A percentile compares a stretch with the other conserved stretches of the same genome.
Evolutionary conservation across 495 filamentous ascomycete species (phyloP).

Genomic region (Cenococcum geophilum): DNA sequence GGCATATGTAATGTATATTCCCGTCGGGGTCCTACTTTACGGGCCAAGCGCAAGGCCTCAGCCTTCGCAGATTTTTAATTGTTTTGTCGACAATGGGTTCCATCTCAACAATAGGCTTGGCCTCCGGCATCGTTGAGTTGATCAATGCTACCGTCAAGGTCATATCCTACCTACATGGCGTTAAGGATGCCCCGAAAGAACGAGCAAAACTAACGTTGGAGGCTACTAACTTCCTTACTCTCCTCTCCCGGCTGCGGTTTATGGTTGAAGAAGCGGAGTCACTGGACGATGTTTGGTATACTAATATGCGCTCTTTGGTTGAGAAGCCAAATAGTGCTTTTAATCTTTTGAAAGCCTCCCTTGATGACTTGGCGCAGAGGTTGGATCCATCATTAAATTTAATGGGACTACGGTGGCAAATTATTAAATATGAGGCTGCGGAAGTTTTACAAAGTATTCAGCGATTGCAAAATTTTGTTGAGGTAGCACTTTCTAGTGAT

Average conservation of each 20-base stretch:
- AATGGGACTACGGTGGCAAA: too few species aligned
- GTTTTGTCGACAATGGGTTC: neutral
- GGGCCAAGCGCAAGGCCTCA: too few species aligned
- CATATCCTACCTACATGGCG: neutral
- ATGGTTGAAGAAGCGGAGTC: neutral
- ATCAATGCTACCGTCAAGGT: neutral
- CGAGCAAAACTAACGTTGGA: neutral
- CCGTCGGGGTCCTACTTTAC: too few species aligned
- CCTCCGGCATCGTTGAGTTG: neutral
- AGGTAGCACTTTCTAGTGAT: too few species aligned
- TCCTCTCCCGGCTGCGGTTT: neutral
- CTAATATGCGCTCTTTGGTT: neutral
- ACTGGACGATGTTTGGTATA: neutral
- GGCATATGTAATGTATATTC: too few species aligned
- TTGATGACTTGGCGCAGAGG: neutral
- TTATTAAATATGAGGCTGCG: too few species aligned
- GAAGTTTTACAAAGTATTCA: too few species aligned
- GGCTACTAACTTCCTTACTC: neutral
- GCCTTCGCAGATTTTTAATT: too few species aligned
- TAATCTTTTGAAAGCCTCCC: neutral
- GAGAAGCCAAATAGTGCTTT: neutral
- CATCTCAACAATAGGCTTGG: neutral
- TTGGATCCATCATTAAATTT: neutral
- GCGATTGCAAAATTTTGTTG: too few species aligned
- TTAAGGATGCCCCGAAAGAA: neutral